Percentiles rank a stretch among this genome's conserved stretches.
phyloP scores from a whole-genome alignment of 139 green algal genomes.

The Diplosphaera chodatii region DNA sequence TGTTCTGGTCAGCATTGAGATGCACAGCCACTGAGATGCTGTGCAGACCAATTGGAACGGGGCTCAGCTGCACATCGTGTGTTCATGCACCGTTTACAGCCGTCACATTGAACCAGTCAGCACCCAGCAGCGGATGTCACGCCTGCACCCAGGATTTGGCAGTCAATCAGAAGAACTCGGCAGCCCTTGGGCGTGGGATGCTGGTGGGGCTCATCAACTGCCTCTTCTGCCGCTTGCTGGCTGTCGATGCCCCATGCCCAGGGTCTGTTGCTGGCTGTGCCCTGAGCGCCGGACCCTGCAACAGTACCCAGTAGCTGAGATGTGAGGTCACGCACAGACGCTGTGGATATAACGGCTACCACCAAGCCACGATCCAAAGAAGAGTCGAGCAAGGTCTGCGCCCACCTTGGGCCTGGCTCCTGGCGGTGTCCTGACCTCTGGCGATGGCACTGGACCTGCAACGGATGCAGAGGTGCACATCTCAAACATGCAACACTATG shows the following conservation, averaged over 20 bases:
- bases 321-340: too few species aligned
- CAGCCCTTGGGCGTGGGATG: neutral
- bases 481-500: too few species aligned
- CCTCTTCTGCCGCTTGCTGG: neutral
- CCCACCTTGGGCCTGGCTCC: constrained; percentile 51
- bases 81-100: too few species aligned
- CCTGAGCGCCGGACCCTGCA: neutral
- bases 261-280: neutral
- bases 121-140: too few species aligned
- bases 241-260: neutral
- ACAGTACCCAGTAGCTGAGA: too few species aligned
- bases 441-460: constrained; percentile 42
- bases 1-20: neutral
- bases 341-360: too few species aligned
- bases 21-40: neutral
- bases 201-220: neutral
- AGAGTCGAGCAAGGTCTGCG: too few species aligned
- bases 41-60: neutral
- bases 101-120: too few species aligned
- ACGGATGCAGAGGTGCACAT: too few species aligned
- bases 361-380: too few species aligned
- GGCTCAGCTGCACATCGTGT: too few species aligned
- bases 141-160: too few species aligned
- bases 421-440: constrained; percentile 68
- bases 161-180: constrained; percentile 4